These are phyloP conservation scores for Debaryomycetaceae sp. DNA, from an alignment of 1,139 yeast species.

Conservation along the genomic window DNA sequence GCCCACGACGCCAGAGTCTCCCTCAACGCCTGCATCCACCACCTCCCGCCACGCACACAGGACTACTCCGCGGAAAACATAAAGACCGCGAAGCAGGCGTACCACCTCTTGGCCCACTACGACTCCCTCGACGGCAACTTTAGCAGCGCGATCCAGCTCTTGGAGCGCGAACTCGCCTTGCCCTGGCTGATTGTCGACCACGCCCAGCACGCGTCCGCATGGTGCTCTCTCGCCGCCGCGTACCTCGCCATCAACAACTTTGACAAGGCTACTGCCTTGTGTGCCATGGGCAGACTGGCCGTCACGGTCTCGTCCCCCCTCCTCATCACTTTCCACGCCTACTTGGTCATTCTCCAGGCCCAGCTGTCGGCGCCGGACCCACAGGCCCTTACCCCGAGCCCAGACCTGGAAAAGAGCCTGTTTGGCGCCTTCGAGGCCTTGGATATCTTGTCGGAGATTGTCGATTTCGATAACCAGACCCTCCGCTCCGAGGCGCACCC, in stretches of 20 bases:
- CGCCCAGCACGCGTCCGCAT: background rate
- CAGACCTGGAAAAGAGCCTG: background rate
- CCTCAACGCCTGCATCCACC: background rate
- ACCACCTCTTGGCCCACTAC: background rate
- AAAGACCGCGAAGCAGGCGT: background rate
- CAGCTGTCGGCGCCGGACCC: background rate
- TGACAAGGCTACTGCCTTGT: background rate
- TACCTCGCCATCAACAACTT: background rate
- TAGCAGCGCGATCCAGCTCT: background rate
- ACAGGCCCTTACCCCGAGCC: background rate
- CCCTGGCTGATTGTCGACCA: background rate
- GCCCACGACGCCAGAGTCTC: constrained; percentile 6
- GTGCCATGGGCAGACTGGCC: background rate
- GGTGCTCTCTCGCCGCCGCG: background rate
- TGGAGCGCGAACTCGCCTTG: background rate
- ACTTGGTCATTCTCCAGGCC: no score
- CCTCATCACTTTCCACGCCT: background rate
- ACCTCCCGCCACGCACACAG: background rate
- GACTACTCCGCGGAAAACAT: background rate
- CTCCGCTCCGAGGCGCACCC: constrained; percentile 8
- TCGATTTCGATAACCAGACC: constrained; percentile 17
- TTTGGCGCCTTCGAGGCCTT: constrained; percentile 15
- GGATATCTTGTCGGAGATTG: constrained; percentile 22
- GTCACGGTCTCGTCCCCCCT: background rate
- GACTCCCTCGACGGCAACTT: background rate